Evolutionary conservation across 805 yeast species (phyloP).

Genomic region (Ogataea methanolica): DNA sequence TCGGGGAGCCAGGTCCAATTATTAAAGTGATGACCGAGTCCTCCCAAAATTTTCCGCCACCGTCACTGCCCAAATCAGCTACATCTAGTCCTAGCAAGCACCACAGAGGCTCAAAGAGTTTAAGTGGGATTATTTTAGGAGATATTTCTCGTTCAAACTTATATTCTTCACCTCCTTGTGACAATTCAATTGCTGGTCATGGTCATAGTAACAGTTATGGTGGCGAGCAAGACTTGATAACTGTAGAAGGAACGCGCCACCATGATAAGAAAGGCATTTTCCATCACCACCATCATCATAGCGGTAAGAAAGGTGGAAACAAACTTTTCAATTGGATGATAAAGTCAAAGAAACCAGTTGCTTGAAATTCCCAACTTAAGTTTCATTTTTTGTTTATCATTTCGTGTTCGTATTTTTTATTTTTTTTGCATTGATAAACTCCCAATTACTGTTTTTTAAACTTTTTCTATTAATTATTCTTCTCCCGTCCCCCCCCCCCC

Average conservation of each 20-base stretch:
- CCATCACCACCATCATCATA: neutral
- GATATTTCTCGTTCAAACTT: neutral
- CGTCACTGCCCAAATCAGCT: neutral
- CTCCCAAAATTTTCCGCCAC: neutral
- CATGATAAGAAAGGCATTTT: neutral
- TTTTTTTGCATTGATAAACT: too few relatives aligned
- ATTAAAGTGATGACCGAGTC: slow-evolving; percentile 11
- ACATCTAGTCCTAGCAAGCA: neutral
- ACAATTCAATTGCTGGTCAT: neutral
- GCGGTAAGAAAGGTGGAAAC: neutral
- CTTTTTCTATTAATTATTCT: too few relatives aligned
- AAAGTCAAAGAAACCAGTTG: slow-evolving; percentile 10
- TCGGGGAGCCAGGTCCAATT: slow-evolving; percentile 35
- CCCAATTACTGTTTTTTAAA: too few relatives aligned
- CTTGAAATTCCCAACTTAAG: neutral
- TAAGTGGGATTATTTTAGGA: neutral
- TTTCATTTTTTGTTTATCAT: too few relatives aligned
- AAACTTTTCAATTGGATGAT: slow-evolving; percentile 15
- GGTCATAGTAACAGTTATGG: neutral
- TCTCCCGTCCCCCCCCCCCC: too few relatives aligned
- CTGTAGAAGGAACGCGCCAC: neutral
- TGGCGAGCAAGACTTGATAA: too few relatives aligned
- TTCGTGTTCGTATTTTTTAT: too few relatives aligned
- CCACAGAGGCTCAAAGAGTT: too few relatives aligned
- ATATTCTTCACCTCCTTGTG: neutral